phyloP scores from a whole-genome alignment of 257 asterid genomes.

The Solanum virginianum region DNA sequence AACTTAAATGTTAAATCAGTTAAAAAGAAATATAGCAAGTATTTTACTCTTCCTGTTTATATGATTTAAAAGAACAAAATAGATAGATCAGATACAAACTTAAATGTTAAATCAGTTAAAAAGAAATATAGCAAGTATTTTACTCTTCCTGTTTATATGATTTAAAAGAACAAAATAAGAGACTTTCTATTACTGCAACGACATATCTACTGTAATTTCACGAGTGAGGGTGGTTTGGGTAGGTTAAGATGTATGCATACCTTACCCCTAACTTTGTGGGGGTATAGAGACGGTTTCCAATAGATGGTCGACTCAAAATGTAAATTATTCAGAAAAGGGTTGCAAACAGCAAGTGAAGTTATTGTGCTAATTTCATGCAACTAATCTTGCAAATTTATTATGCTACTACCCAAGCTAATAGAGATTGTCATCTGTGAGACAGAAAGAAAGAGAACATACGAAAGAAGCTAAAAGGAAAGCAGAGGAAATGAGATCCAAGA shows the following conservation, averaged over 20 bases:
- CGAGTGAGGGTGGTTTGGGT: too few relatives aligned
- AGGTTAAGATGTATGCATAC: too few relatives aligned
- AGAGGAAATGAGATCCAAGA: conserved; percentile 45
- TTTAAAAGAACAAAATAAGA: background rate
- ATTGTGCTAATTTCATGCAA: background rate
- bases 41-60: background rate
- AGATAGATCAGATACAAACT: background rate
- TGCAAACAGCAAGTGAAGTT: too few relatives aligned
- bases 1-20: background rate
- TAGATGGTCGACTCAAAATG: too few relatives aligned
- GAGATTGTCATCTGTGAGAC: background rate
- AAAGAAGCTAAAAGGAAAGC: conserved; percentile 33
- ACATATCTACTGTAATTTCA: too few relatives aligned
- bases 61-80: too few relatives aligned
- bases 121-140: background rate
- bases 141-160: background rate
- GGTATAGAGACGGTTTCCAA: too few relatives aligned
- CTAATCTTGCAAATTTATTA: background rate
- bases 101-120: background rate
- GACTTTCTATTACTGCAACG: background rate
- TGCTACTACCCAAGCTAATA: background rate
- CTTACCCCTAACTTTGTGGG: too few relatives aligned
- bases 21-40: background rate
- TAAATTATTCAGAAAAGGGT: too few relatives aligned
- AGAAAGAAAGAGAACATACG: conserved; percentile 46